These are phyloP conservation scores for Ogataea glucozyma DNA, from an alignment of 805 yeast species.

Conservation along the genomic window DNA sequence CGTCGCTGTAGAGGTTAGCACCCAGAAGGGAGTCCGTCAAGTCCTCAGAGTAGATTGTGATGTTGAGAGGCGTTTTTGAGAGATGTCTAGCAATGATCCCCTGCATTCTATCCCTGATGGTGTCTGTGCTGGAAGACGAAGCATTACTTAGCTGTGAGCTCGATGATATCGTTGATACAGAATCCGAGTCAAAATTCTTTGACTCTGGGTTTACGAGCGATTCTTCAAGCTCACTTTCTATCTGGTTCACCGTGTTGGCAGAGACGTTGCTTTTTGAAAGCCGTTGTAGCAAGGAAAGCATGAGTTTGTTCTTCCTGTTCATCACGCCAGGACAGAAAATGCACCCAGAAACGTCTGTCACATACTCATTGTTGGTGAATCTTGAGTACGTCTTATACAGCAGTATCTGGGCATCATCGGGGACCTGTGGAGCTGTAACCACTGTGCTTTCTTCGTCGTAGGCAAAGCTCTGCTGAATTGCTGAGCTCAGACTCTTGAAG, in stretches of 20 bases:
- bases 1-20: constrained; percentile 53
- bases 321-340: constrained; percentile 66
- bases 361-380: constrained; percentile 39
- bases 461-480: constrained; percentile 33
- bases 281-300: constrained; percentile 69
- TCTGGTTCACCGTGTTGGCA: constrained; percentile 33
- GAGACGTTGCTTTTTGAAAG: constrained; percentile 45
- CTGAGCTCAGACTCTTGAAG: constrained; percentile 46
- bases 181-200: constrained; percentile 21
- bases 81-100: constrained; percentile 71
- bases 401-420: constrained; percentile 59
- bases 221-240: constrained; percentile 41
- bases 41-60: constrained; percentile 57
- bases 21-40: constrained; percentile 32
- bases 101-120: constrained; percentile 62
- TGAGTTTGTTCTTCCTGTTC: constrained; percentile 67
- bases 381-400: constrained; percentile 60
- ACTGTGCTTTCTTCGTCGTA: constrained; percentile 18
- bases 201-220: constrained; percentile 32
- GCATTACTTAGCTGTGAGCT: constrained; percentile 15
- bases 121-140: constrained; percentile 23
- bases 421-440: constrained; percentile 32
- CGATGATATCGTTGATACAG: constrained; percentile 23
- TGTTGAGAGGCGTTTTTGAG: constrained; percentile 52
- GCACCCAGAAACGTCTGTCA: constrained; percentile 72